A percentile compares a stretch with the other conserved stretches of the same genome.
Evolutionary conservation across 2,329 filamentous ascomycete genomes (phyloP).

Genomic region (Cladosporium cucumerinum): DNA sequence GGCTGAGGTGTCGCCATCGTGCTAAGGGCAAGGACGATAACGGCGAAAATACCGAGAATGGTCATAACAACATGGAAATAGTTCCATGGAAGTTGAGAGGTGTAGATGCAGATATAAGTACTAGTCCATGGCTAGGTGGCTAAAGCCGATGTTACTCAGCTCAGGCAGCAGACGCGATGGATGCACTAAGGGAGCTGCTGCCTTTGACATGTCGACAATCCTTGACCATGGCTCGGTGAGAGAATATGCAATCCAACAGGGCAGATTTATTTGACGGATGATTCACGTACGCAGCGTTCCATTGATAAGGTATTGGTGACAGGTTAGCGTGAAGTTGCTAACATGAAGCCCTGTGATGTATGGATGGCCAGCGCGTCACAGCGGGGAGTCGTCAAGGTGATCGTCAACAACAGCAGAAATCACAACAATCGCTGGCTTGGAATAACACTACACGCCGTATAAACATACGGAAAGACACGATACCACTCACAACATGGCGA

Average conservation of each 20-base stretch:
- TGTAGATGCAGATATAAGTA: not conserved
- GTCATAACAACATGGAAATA: not conserved
- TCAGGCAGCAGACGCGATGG: not conserved
- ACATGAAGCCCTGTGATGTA: not conserved
- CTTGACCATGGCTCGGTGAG: not conserved
- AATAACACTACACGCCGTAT: too few relatives aligned
- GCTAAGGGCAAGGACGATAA: not conserved
- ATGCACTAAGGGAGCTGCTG: not conserved
- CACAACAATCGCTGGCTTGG: not conserved
- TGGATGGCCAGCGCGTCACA: not conserved
- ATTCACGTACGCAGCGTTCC: not conserved
- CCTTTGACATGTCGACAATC: not conserved
- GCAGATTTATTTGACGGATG: not conserved
- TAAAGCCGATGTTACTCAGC: not conserved
- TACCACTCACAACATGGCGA: conserved; percentile 23
- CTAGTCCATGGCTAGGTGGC: not conserved
- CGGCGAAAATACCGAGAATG: too few relatives aligned
- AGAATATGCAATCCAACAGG: not conserved
- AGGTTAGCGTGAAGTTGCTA: not conserved
- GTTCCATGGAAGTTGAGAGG: not conserved
- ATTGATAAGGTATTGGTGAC: not conserved
- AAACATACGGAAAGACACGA: not conserved
- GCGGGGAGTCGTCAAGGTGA: not conserved
- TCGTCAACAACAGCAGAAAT: conserved; percentile 2
- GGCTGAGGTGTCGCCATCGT: not conserved